Evolutionary conservation across 2,329 filamentous ascomycete genomes (phyloP), one percentile per base, ranked within the genome.

Genomic region (Gremmenia infestans): DNA sequence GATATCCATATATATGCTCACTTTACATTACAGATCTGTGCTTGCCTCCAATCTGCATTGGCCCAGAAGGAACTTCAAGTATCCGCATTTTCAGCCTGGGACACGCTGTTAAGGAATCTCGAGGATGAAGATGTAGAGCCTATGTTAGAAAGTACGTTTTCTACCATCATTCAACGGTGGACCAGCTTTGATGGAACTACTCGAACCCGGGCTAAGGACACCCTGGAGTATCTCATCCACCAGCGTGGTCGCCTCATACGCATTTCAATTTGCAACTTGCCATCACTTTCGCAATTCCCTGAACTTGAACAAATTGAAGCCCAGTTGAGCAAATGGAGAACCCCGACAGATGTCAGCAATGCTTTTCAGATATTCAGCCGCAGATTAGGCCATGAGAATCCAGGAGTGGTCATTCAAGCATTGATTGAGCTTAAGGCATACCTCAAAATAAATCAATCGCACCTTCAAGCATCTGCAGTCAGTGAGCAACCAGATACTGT

Each of bases 41-140:
- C 93, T n/a, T 97, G 90, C 68, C 77, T 99, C 12, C 85, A 96
- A 60, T 91, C 91, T 22, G 91, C 91, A 0, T 81, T 97, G 57
- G 80, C 87, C 15, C 82, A 88, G 50, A 79, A 85, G 46, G 81
- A 87, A 48, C 78, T 99, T n/a, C 85, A 90, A 59, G 80, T 90
- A 58, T 78, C 84, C 32, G 89, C 91, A 2, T 92, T 97, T 65
- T 82, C 81, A 4, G 90, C 91, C 49, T 99, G 94, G 94, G 80
- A 83, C 25, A 80, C 85, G 8, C 85, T 99, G 73, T 80, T 97
- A 17, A 81, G 75, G 28, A 82, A 86, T 51, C 78, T 97, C 48
- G 86, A 87, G 9, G 85, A 86, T 55, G 87, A 91, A 23, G 92
- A 97, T 66, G 79, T 96, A 5, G 86, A 88, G 61, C 79, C 83